These are phyloP conservation scores for Globisporangium irregulare DNA, from an alignment of 352 stramenopile genomes.

Conservation along the genomic window DNA sequence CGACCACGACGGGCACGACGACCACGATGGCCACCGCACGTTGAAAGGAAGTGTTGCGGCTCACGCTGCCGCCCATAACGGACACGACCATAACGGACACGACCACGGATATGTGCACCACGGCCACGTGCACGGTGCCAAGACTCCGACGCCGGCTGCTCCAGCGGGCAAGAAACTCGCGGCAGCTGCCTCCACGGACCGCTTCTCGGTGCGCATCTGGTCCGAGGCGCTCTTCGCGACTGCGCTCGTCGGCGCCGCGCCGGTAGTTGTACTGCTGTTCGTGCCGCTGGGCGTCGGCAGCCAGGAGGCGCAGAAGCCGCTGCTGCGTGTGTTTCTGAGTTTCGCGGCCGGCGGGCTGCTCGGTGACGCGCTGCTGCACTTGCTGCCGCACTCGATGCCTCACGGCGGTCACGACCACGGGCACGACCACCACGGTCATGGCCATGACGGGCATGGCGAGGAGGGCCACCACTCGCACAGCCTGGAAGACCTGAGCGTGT, in stretches of 20 bases:
- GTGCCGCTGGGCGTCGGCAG: constrained; percentile 60
- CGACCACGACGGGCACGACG: constrained; percentile 23
- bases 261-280: constrained; percentile 66
- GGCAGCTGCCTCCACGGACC: constrained; percentile 4
- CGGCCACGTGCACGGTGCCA: constrained; percentile 18
- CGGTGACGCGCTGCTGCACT: constrained; percentile 88
- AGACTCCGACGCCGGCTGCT: constrained; percentile 6
- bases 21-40: constrained; percentile 17
- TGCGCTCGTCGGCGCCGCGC: constrained; percentile 64
- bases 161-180: neutral
- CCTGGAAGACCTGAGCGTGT: constrained; percentile 61
- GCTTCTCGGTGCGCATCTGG: constrained; percentile 57
- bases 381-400: constrained; percentile 86
- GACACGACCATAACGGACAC: constrained; percentile 21
- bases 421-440: constrained; percentile 30
- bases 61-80: neutral
- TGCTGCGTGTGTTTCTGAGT: constrained; percentile 82
- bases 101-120: constrained; percentile 19
- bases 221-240: constrained; percentile 66
- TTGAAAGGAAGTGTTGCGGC: constrained; percentile 1
- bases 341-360: constrained; percentile 88
- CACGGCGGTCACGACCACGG: constrained; percentile 18
- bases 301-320: constrained; percentile 57
- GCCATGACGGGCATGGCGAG: constrained; percentile 35
- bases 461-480: constrained; percentile 50